These are phyloP conservation scores for Brettanomyces sp. DNA, from an alignment of 805 yeast genomes.

Conservation along the genomic window DNA sequence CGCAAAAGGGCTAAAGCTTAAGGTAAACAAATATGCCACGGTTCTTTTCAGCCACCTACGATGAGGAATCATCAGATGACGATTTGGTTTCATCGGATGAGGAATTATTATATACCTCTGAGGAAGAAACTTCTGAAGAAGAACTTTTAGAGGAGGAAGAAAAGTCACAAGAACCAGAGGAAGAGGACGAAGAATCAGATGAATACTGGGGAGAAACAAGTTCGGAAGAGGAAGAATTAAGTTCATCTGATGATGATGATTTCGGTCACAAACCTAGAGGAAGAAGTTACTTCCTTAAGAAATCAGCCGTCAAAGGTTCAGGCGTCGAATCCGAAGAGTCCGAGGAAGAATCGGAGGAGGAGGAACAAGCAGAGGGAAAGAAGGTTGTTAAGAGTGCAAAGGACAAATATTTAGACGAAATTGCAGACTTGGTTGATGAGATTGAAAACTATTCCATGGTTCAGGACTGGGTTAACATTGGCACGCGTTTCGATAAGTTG, in stretches of 20 bases:
- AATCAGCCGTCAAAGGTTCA: constrained; percentile 35
- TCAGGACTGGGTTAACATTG: constrained; percentile 72
- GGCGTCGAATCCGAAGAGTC: constrained; percentile 7
- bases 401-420: constrained; percentile 86
- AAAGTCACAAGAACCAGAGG: constrained; percentile 7
- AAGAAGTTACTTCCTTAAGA: constrained; percentile 48
- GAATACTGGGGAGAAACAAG: constrained; percentile 29
- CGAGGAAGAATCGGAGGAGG: constrained; percentile 24
- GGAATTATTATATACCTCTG: constrained; percentile 35
- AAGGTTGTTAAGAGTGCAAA: constrained; percentile 86
- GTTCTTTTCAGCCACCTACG: constrained; percentile 65
- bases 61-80: constrained; percentile 44
- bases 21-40: constrained; percentile 56
- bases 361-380: constrained; percentile 44
- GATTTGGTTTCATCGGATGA: constrained; percentile 52
- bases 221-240: constrained; percentile 28
- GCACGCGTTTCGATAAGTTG: constrained; percentile 71
- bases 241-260: constrained; percentile 32
- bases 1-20: too few species aligned
- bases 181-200: constrained; percentile 8
- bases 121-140: neutral
- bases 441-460: constrained; percentile 61
- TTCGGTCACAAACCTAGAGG: constrained; percentile 39
- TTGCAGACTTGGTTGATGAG: constrained; percentile 54
- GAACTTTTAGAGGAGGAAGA: constrained; percentile 28